Evolutionary conservation across 2,329 filamentous ascomycete genomes (phyloP).

Genomic region (Scytalidium lignicola): DNA sequence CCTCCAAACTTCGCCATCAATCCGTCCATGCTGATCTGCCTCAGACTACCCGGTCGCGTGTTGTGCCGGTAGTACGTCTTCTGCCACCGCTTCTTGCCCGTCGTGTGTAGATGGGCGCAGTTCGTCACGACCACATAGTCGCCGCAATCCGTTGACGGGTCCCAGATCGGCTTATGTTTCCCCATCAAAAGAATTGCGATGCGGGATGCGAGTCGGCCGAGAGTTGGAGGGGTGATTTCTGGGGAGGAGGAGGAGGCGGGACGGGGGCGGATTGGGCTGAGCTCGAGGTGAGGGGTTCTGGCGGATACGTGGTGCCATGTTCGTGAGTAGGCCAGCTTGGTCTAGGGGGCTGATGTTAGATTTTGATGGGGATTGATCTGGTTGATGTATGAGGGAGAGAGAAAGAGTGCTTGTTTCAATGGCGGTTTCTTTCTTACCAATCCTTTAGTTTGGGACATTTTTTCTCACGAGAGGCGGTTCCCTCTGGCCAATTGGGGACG

Average conservation of each 20-base stretch:
- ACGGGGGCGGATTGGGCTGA: slow-evolving; percentile 43
- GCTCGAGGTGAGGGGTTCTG: slow-evolving; percentile 57
- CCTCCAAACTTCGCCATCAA: slow-evolving; percentile 94
- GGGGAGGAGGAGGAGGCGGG: slow-evolving; percentile 29
- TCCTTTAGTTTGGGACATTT: slow-evolving; percentile 76
- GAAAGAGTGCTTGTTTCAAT: no score
- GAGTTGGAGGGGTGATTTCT: slow-evolving; percentile 62
- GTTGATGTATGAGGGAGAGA: no score
- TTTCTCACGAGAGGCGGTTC: slow-evolving; percentile 21
- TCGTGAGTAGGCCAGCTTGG: slow-evolving; percentile 91
- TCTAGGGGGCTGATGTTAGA: slow-evolving; percentile 47
- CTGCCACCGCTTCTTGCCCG: slow-evolving; percentile 86
- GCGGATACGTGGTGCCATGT: slow-evolving; percentile 87
- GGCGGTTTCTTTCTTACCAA: no score
- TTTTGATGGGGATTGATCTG: slow-evolving; percentile 4
- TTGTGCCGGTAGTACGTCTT: slow-evolving; percentile 96
- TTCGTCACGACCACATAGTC: slow-evolving; percentile 96
- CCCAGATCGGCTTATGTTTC: slow-evolving; percentile 98
- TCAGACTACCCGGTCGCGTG: slow-evolving; percentile 81
- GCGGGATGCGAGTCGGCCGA: slow-evolving; percentile 81
- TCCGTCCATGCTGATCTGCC: slow-evolving; percentile 87
- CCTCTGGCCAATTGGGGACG: slow-evolving; percentile 15
- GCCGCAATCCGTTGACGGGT: slow-evolving; percentile 96
- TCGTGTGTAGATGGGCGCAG: slow-evolving; percentile 80
- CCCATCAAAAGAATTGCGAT: slow-evolving; percentile 91